Evolutionary conservation across 2,329 filamentous ascomycete species (phyloP).

Genomic region (Ceratocystis variospora): DNA sequence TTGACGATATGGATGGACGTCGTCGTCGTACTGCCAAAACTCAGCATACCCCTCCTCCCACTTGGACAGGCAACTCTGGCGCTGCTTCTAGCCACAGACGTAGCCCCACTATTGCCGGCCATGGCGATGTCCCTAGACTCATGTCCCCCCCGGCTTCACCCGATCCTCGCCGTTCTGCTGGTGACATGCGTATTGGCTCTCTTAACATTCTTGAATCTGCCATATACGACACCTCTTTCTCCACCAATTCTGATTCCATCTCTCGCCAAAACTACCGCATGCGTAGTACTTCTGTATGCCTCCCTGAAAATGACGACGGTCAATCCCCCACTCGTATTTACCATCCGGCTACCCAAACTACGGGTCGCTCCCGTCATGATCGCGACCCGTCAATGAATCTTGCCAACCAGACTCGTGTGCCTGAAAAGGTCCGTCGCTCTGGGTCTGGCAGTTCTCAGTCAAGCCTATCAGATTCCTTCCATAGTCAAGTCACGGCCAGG

Average conservation of each 20-base stretch:
- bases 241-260: slow-evolving; percentile 23
- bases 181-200: slow-evolving; percentile 46
- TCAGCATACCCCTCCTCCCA: slow-evolving; percentile 59
- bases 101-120: slow-evolving; percentile 46
- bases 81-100: slow-evolving; percentile 31
- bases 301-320: slow-evolving; percentile 36
- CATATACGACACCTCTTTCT: slow-evolving; percentile 30
- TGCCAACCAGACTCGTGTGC: slow-evolving; percentile 50
- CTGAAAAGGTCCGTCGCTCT: slow-evolving; percentile 68
- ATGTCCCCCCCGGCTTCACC: slow-evolving; percentile 54
- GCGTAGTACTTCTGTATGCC: slow-evolving; percentile 33
- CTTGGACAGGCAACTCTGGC: slow-evolving; percentile 46
- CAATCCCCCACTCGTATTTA: slow-evolving; percentile 17
- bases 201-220: slow-evolving; percentile 39
- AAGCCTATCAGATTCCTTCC: slow-evolving; percentile 46
- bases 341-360: not conserved
- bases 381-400: slow-evolving; percentile 55
- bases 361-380: slow-evolving; percentile 9
- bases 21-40: slow-evolving; percentile 76
- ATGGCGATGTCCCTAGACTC: slow-evolving; percentile 53
- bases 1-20: slow-evolving; percentile 92
- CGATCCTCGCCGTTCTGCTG: slow-evolving; percentile 34
- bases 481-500: slow-evolving; percentile 22
- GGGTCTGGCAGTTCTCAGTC: slow-evolving; percentile 90
- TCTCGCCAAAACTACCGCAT: slow-evolving; percentile 23